These are phyloP conservation scores for Quercus berberidifolia DNA, from an alignment of 306 rosid genomes.

Conservation along the genomic window DNA sequence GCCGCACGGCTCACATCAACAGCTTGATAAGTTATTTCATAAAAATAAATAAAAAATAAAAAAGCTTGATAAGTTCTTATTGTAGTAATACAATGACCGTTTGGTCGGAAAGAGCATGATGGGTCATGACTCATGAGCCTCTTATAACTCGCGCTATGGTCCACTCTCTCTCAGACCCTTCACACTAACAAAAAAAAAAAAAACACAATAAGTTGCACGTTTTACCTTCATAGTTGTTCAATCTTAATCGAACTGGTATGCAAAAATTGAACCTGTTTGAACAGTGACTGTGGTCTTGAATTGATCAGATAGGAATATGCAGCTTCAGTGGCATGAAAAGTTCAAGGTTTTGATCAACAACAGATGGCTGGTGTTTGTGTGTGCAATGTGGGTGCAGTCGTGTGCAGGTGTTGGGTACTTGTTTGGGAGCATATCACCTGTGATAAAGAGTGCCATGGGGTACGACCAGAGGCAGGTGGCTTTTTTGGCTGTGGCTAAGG, in stretches of 20 bases:
- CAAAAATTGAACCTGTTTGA: background rate
- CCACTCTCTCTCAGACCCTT: background rate
- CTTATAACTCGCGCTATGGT: too few relatives aligned
- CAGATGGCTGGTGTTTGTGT: slow-evolving; percentile 87
- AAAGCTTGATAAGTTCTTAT: too few relatives aligned
- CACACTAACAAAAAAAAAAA: background rate
- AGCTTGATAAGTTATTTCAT: background rate
- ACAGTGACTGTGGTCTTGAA: too few relatives aligned
- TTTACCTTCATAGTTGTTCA: background rate
- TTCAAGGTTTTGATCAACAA: slow-evolving; percentile 34
- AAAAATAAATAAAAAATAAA: too few relatives aligned
- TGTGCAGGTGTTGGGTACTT: slow-evolving; percentile 77
- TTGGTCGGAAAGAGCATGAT: background rate
- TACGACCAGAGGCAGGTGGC: slow-evolving; percentile 73
- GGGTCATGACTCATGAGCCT: too few relatives aligned
- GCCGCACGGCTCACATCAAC: too few relatives aligned
- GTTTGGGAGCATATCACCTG: slow-evolving; percentile 89
- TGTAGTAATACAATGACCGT: background rate
- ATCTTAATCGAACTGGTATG: background rate
- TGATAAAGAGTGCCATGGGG: slow-evolving; percentile 65
- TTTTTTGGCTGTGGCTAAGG: slow-evolving; percentile 65
- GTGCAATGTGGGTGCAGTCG: slow-evolving; percentile 81
- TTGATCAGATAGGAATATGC: background rate
- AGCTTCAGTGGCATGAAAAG: slow-evolving; percentile 35
- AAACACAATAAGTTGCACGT: too few relatives aligned